Evolutionary conservation across 164 flowering plant genomes (phyloP).

Genomic region (Nymphaea thermarum): DNA sequence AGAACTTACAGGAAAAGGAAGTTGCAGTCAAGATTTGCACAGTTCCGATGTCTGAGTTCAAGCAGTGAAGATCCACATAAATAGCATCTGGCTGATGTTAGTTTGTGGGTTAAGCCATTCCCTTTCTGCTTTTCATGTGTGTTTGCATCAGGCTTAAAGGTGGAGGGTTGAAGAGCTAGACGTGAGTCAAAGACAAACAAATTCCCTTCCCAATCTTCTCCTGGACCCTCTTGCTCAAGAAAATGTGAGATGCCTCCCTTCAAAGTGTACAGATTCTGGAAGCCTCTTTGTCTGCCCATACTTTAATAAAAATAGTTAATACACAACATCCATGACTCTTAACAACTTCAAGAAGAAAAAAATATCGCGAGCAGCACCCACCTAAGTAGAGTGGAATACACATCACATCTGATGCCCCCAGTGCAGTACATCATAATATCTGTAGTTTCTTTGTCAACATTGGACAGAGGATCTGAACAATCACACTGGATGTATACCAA

Average conservation of each 20-base stretch:
- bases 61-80: constrained; percentile 44
- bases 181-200: constrained; percentile 88
- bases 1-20: constrained; percentile 74
- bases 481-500: constrained; percentile 12
- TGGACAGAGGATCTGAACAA: constrained; percentile 53
- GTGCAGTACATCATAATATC: constrained; percentile 93
- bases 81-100: constrained; percentile 54
- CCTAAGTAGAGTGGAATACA: constrained; percentile 89
- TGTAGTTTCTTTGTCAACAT: constrained; percentile 63
- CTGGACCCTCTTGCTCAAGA: constrained; percentile 70
- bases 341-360: no score
- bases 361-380: neutral
- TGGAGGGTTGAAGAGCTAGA: constrained; percentile 77
- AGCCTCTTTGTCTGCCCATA: constrained; percentile 60
- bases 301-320: no score
- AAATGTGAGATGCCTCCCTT: constrained; percentile 87
- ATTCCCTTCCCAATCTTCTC: constrained; percentile 66
- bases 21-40: constrained; percentile 94
- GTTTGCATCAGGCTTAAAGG: constrained; percentile 37
- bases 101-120: constrained; percentile 3
- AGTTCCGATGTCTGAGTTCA: constrained; percentile 74
- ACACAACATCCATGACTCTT: no score
- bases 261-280: constrained; percentile 69
- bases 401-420: constrained; percentile 94
- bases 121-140: constrained; percentile 6